These are phyloP conservation scores for Cladosporium sp. DNA, from an alignment of 2,329 filamentous ascomycete genomes.

Conservation along the genomic window DNA sequence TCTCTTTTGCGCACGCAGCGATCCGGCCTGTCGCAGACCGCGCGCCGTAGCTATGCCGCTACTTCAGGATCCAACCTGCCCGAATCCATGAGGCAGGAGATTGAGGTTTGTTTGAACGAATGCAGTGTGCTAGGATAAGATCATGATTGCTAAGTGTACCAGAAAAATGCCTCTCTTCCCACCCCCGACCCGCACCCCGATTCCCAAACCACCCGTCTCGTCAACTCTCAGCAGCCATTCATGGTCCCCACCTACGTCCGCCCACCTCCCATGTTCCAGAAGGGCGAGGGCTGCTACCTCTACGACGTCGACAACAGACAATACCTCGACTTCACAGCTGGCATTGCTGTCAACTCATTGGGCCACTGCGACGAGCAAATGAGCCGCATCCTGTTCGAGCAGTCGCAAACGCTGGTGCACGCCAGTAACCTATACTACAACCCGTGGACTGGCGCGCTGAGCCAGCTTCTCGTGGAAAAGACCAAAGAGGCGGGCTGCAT, in stretches of 20 bases:
- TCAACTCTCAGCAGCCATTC: constrained; percentile 72
- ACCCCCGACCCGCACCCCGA: constrained; percentile 70
- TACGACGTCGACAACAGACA: constrained; percentile 86
- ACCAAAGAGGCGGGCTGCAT: constrained; percentile 78
- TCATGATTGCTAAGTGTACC: neutral
- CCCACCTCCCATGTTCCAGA: constrained; percentile 83
- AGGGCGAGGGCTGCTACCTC: constrained; percentile 79
- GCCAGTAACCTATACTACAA: constrained; percentile 97
- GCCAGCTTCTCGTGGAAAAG: constrained; percentile 76
- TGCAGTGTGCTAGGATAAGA: neutral
- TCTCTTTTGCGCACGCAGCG: constrained; percentile 16
- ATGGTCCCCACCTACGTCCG: constrained; percentile 97
- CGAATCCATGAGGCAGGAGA: constrained; percentile 37
- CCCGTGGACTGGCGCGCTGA: constrained; percentile 87
- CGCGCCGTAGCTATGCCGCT: constrained; percentile 32
- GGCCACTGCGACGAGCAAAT: constrained; percentile 86
- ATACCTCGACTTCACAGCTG: constrained; percentile 92
- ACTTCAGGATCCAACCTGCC: constrained; percentile 40
- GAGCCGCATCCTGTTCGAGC: constrained; percentile 65
- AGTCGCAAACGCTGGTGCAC: constrained; percentile 71
- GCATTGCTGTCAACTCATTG: constrained; percentile 90
- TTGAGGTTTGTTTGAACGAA: constrained; percentile 31
- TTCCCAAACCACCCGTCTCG: constrained; percentile 69
- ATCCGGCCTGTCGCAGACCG: constrained; percentile 6
- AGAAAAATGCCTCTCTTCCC: constrained; percentile 46